Conservation (phyloP, 1,139 yeast species). For the Lodderomyces beijingensis region DNA sequence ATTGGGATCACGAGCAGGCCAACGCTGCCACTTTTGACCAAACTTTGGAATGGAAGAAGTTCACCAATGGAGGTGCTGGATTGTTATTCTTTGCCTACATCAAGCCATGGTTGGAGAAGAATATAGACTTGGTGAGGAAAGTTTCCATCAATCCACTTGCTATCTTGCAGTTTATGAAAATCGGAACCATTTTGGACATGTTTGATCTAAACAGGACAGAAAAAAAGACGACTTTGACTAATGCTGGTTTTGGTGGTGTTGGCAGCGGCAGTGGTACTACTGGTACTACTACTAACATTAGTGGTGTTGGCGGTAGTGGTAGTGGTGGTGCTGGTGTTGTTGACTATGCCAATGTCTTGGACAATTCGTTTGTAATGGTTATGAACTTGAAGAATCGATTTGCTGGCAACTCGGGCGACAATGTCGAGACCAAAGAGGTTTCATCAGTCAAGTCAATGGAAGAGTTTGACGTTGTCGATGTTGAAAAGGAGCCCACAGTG, state of each 20-base stretch:
- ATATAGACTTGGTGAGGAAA: constrained; percentile 10
- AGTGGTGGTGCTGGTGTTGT: too few species aligned
- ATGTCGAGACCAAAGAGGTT: constrained; percentile 22
- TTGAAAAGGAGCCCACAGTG: constrained; percentile 3
- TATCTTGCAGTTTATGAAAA: constrained; percentile 1
- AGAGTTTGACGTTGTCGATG: constrained; percentile 1
- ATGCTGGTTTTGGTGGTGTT: not conserved
- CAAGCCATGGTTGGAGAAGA: constrained; percentile 30
- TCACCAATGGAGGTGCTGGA: constrained; percentile 36
- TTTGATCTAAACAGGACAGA: not conserved
- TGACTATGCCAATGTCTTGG: constrained; percentile 9
- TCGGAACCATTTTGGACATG: not conserved
- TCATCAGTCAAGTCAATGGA: too few species aligned
- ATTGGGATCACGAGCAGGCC: constrained; percentile 3
- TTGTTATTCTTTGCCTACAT: constrained; percentile 28
- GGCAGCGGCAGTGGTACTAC: not conserved
- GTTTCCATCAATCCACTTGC: constrained; percentile 11
- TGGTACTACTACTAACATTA: constrained; percentile 1
- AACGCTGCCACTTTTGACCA: constrained; percentile 12
- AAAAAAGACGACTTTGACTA: too few species aligned
- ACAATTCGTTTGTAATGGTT: constrained; percentile 15
- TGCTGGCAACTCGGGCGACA: constrained; percentile 8
- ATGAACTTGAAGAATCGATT: constrained; percentile 14
- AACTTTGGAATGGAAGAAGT: constrained; percentile 22
- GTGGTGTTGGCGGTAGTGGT: constrained; percentile 1